phyloP scores from a whole-genome alignment of 2,329 filamentous ascomycete species.

The Thermoascus crustaceus region DNA sequence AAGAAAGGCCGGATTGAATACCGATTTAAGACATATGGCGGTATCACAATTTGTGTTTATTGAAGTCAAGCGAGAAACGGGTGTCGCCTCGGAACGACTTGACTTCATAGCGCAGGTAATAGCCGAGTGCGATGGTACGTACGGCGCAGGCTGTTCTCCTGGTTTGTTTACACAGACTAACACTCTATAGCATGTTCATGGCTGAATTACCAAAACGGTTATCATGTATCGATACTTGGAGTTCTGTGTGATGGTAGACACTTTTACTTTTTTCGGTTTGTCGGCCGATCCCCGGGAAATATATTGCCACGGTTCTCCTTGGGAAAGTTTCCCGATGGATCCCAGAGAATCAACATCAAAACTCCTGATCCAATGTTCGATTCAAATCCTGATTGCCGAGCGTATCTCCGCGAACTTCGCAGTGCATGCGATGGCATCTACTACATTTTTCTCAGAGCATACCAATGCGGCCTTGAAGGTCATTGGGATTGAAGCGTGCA shows the following conservation, averaged over 20 bases:
- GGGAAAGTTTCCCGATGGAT: background rate
- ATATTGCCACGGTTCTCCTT: background rate
- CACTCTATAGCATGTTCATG: background rate
- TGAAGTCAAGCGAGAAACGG: background rate
- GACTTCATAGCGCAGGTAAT: slow-evolving; percentile 1
- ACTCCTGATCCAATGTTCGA: background rate
- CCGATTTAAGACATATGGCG: background rate
- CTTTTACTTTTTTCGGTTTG: background rate
- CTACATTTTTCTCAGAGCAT: slow-evolving; percentile 1
- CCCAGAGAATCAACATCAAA: background rate
- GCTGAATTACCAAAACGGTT: background rate
- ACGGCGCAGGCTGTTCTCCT: background rate
- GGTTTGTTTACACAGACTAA: slow-evolving; percentile 1
- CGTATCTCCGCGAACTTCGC: background rate
- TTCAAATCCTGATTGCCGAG: background rate
- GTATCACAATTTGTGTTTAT: slow-evolving; percentile 1
- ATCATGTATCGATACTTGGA: background rate
- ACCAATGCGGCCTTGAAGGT: background rate
- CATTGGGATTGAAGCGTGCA: background rate
- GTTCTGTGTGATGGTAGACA: background rate
- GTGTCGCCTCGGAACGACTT: background rate
- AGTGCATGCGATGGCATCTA: background rate
- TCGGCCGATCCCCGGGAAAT: background rate
- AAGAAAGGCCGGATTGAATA: background rate
- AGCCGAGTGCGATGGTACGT: slow-evolving; percentile 1